These are phyloP conservation scores for Mycena galopus DNA, from an alignment of 768 basidiomycete species.

Conservation along the genomic window DNA sequence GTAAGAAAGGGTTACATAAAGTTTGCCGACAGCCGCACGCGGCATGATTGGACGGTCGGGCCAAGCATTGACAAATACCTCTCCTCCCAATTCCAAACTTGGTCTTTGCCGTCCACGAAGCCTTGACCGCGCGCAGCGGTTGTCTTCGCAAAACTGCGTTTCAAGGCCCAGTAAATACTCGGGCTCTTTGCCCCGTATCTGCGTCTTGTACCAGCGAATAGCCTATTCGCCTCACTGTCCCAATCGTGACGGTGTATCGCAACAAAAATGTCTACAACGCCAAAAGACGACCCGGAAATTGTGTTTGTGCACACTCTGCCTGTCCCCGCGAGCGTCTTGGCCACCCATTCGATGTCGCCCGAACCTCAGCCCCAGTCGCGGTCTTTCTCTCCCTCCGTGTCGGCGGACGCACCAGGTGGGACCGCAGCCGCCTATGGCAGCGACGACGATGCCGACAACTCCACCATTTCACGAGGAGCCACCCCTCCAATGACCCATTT, in stretches of 20 bases:
- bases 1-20: too few species aligned
- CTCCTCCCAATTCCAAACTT: slow-evolving; percentile 18
- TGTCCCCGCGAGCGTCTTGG: slow-evolving; percentile 11
- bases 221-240: too few species aligned
- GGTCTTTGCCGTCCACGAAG: neutral
- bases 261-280: neutral
- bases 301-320: slow-evolving; percentile 35
- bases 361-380: slow-evolving; percentile 20
- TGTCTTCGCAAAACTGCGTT: neutral
- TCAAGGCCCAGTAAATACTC: neutral
- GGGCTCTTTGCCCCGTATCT: neutral
- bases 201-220: neutral
- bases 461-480: slow-evolving; percentile 11
- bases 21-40: neutral
- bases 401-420: neutral
- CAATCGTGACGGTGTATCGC: neutral
- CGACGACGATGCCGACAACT: slow-evolving; percentile 27
- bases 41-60: neutral
- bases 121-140: too few species aligned
- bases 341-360: slow-evolving; percentile 12
- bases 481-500: slow-evolving; percentile 30
- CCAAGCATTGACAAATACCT: neutral
- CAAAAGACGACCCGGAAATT: slow-evolving; percentile 13
- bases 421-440: slow-evolving; percentile 1
- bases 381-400: slow-evolving; percentile 9